Evolutionary conservation across 495 filamentous ascomycete genomes (phyloP).

Genomic region (Recurvomyces mirabilis): DNA sequence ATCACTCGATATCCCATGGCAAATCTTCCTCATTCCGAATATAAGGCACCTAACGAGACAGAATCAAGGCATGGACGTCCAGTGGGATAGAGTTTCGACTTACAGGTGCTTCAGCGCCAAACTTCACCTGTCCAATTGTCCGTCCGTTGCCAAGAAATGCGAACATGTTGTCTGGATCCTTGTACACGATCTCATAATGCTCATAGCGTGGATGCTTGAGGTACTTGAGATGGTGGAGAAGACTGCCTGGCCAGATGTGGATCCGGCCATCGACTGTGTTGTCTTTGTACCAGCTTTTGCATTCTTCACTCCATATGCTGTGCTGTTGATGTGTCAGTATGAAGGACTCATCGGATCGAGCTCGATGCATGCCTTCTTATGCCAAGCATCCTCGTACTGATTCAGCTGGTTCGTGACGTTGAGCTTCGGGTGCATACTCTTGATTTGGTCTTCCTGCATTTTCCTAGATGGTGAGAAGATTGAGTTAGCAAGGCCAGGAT

Average conservation of each 20-base stretch:
- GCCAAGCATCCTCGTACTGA: slow-evolving; percentile 9
- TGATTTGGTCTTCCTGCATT: slow-evolving; percentile 9
- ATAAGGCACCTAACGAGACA: not conserved
- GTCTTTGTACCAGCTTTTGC: slow-evolving; percentile 45
- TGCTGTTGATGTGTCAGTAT: slow-evolving; percentile 10
- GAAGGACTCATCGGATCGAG: too few species aligned
- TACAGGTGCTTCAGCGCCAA: slow-evolving; percentile 3
- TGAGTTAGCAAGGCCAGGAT: too few species aligned
- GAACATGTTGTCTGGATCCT: slow-evolving; percentile 8
- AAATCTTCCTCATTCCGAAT: not conserved
- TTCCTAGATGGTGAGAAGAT: too few species aligned
- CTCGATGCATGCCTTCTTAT: slow-evolving; percentile 3
- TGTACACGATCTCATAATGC: slow-evolving; percentile 8
- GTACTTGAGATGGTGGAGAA: slow-evolving; percentile 5
- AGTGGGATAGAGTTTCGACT: too few species aligned
- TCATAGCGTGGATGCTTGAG: slow-evolving; percentile 5
- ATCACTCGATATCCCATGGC: not conserved
- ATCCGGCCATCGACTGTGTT: not conserved
- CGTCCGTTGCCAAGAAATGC: slow-evolving; percentile 4
- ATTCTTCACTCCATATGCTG: slow-evolving; percentile 39
- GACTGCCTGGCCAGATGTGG: slow-evolving; percentile 4
- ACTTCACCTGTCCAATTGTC: slow-evolving; percentile 5
- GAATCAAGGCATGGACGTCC: not conserved
- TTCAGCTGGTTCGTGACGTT: slow-evolving; percentile 5
- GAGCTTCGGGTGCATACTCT: slow-evolving; percentile 3